Evolutionary conservation across 148 eudicot species (phyloP), one percentile per base, ranked within the genome.

Genomic region (Persicaria maculosa): DNA sequence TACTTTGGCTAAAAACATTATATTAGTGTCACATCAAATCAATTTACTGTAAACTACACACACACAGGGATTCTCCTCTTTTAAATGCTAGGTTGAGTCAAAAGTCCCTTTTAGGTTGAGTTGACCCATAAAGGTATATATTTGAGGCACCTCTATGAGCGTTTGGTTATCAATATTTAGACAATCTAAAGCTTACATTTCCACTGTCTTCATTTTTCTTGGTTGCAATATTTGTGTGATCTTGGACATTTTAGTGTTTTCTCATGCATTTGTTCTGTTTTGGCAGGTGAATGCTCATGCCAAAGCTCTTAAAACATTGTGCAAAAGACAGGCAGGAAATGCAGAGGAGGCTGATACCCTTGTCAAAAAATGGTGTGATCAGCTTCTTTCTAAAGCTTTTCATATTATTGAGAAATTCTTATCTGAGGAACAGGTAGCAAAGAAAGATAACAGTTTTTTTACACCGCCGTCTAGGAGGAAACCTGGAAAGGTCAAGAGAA

Each of bases 251-350:
- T 36, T 65, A 36, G 17, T 43, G 17, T 65, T 16, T 14, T 65
- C 25, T 65, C 9, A 65, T 65, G 47, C 44, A 65, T 9, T 4
- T 40, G 15, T 40, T 65, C 20, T 65, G 43, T 65, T 10, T 65
- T 71, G 85, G 76, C 87, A 95, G 99, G 99, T 95, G 58, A 90
- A 88, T 84, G 99, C 99, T 80, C 99, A 95, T 84, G 88, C 90
- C 50, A 90, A 90, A 79, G 97, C 97, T 70, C 91, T 95, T 31
- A 90, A 83, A 90, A 95, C 92, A 52, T 79, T 95, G 80, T 92
- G 97, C 84, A 95, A 81, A 79, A 84, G 88, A 16, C 90, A 95
- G 82, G 97, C 99, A 65, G 69, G 77, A 81, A 81, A 71, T 74
- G 67, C 83, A 44, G 77, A 86, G 68, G 99, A 95, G 77, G 93